Base-by-base conservation (phyloP, 176 grass and related monocot genomes). In the Avena sativa region DNA sequence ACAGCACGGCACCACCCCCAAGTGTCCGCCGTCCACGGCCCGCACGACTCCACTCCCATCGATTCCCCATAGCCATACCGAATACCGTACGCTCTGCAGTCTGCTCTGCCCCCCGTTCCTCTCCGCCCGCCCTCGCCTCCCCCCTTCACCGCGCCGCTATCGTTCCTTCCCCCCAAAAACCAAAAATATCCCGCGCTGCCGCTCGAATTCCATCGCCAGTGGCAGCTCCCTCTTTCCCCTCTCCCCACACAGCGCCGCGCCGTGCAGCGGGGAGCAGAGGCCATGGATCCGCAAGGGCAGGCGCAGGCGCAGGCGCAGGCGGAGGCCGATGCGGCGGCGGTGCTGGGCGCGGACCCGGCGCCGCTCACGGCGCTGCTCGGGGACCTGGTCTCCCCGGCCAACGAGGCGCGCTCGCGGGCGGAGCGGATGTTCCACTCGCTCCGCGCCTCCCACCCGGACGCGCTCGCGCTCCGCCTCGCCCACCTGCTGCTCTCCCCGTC, bases 361-460 rank as follows among this genome's bases (percentile, higher is more conserved):
- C 82, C 80, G 50, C 89, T 98, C 76, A 91, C 90, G 56, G 74
- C 83, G 15, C 88, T 98, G 23, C 82, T 96, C 15, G 81, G 55
- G 9, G 91, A 93, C 55, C 94, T 98, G 59, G 93, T 92, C 78
- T 98, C 92, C 15, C 88, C 96, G 21, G 89, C 88, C 71, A 98
- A 98, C 90, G 88, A 87, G 66, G 89, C 91, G 79, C 92, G 96
- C 25, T 92, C 93, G 76, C 83, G 86, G 25, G 96, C 96, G 38
- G 92, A 98, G 79, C 62, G 80, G 19, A 85, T 85, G 79, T 98
- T 98, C 93, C 89, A 96, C 79, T 71, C 85, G 6, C 93, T 91
- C 40, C 87, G 92, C 2, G 75, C 69, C 0, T 79, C 76, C 16
- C 93, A 98, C 75, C 93, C 96, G 28, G 92, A 94, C 76, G 60